A percentile compares a stretch with the other conserved stretches of the same genome.
These are phyloP conservation scores for Anastatica hierochuntica DNA, from an alignment of 345 rosid genomes.

Conservation along the genomic window DNA sequence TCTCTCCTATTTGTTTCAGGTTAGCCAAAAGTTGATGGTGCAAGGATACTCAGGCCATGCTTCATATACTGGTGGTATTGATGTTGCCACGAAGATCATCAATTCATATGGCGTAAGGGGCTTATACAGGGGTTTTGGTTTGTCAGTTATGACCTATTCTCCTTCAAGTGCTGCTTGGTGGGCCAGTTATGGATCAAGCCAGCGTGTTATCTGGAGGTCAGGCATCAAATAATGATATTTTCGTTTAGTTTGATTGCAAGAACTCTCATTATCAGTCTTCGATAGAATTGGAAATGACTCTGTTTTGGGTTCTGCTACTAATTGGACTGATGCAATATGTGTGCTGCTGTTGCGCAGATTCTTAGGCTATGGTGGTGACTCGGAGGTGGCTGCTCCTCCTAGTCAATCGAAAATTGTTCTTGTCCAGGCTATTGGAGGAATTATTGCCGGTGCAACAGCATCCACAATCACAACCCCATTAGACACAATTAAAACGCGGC, in stretches of 20 bases:
- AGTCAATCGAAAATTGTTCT: slow-evolving; percentile 43
- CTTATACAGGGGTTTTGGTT: slow-evolving; percentile 87
- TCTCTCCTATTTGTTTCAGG: slow-evolving; percentile 34
- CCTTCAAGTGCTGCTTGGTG: slow-evolving; percentile 99
- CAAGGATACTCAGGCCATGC: slow-evolving; percentile 95
- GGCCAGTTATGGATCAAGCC: slow-evolving; percentile 98
- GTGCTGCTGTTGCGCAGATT: slow-evolving; percentile 40
- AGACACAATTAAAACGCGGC: slow-evolving; percentile 92
- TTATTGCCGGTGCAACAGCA: slow-evolving; percentile 91
- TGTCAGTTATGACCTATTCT: slow-evolving; percentile 86
- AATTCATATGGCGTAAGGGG: slow-evolving; percentile 78
- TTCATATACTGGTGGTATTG: slow-evolving; percentile 78
- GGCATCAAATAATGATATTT: slow-evolving; percentile 1
- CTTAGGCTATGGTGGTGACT: slow-evolving; percentile 49
- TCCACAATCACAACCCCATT: slow-evolving; percentile 88
- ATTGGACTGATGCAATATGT: slow-evolving; percentile 7
- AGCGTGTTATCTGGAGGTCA: slow-evolving; percentile 92
- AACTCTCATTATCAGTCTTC: neutral
- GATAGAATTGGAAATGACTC: neutral
- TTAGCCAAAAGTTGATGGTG: slow-evolving; percentile 97
- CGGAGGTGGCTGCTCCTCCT: slow-evolving; percentile 38
- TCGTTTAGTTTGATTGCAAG: neutral
- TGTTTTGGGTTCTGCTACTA: neutral
- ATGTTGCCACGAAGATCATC: slow-evolving; percentile 75
- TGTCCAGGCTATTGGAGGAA: slow-evolving; percentile 91